These are phyloP conservation scores for Aspergillus pseudotamarii DNA, from an alignment of 2,329 filamentous ascomycete species.

Conservation along the genomic window DNA sequence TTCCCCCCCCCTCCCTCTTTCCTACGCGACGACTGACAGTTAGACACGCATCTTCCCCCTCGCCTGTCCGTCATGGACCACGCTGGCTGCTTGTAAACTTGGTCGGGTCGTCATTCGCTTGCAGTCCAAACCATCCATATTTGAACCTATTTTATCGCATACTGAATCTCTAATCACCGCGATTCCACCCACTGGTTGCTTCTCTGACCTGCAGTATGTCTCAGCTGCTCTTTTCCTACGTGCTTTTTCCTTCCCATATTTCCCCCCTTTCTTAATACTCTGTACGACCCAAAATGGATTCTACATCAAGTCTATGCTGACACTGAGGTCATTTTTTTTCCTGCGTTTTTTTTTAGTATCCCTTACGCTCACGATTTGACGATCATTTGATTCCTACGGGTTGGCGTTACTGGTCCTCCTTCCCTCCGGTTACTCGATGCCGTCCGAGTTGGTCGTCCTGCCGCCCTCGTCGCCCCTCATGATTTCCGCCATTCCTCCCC, in stretches of 20 bases:
- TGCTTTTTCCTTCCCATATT: slow-evolving; percentile 6
- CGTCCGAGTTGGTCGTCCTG: slow-evolving; percentile 16
- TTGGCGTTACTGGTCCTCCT: background rate
- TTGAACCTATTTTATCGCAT: slow-evolving; percentile 5
- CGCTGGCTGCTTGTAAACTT: slow-evolving; percentile 26
- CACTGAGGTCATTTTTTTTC: background rate
- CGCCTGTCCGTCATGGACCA: slow-evolving; percentile 26
- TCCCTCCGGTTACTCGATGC: slow-evolving; percentile 11
- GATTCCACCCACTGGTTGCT: background rate
- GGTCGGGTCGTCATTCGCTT: slow-evolving; percentile 13
- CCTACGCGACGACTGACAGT: slow-evolving; percentile 15
- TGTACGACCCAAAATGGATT: background rate
- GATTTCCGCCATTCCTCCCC: slow-evolving; percentile 34
- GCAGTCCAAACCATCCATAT: background rate
- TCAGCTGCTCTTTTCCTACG: slow-evolving; percentile 7
- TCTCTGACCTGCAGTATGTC: slow-evolving; percentile 12
- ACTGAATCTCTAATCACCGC: background rate
- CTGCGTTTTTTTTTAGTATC: background rate
- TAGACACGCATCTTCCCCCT: slow-evolving; percentile 2
- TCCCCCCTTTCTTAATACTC: background rate
- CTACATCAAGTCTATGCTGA: background rate
- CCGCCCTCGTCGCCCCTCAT: slow-evolving; percentile 23
- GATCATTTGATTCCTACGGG: background rate
- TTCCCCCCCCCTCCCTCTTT: slow-evolving; percentile 12
- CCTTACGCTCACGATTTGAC: background rate